phyloP scores from a whole-genome alignment of 768 basidiomycete genomes.

The Russula sp. region DNA sequence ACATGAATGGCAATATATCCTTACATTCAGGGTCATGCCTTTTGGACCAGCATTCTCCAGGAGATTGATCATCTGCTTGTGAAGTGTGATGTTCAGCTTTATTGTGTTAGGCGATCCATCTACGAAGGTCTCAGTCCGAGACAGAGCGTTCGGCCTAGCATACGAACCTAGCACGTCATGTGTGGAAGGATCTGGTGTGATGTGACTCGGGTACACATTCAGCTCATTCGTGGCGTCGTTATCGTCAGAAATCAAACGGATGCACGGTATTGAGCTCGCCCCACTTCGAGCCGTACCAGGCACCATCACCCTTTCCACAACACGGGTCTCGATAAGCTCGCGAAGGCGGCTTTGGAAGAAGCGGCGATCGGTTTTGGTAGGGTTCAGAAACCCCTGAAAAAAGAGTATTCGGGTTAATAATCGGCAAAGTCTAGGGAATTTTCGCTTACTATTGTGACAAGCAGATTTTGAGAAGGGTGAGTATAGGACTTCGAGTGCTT shows the following conservation, averaged over 20 bases:
- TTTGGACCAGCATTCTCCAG: constrained; percentile 59
- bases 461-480: constrained; percentile 68
- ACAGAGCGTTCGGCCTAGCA: background rate
- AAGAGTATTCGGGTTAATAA: background rate
- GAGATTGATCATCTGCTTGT: constrained; percentile 73
- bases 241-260: constrained; percentile 53
- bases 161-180: constrained; percentile 32
- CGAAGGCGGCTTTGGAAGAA: constrained; percentile 73
- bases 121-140: background rate
- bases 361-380: constrained; percentile 71
- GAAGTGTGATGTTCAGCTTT: constrained; percentile 62
- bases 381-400: constrained; percentile 65
- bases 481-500: constrained; percentile 63
- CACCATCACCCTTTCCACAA: constrained; percentile 71
- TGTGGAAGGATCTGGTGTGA: background rate
- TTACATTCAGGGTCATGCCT: constrained; percentile 71
- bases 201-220: constrained; percentile 18
- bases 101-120: constrained; percentile 27
- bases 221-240: constrained; percentile 23
- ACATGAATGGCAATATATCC: constrained; percentile 13
- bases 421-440: background rate
- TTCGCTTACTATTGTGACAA: constrained; percentile 63
- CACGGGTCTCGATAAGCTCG: constrained; percentile 63
- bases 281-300: constrained; percentile 48
- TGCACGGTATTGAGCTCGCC: constrained; percentile 49